Base-by-base conservation (phyloP, 2,329 filamentous ascomycete genomes). In the Aspergillus flavus region DNA sequence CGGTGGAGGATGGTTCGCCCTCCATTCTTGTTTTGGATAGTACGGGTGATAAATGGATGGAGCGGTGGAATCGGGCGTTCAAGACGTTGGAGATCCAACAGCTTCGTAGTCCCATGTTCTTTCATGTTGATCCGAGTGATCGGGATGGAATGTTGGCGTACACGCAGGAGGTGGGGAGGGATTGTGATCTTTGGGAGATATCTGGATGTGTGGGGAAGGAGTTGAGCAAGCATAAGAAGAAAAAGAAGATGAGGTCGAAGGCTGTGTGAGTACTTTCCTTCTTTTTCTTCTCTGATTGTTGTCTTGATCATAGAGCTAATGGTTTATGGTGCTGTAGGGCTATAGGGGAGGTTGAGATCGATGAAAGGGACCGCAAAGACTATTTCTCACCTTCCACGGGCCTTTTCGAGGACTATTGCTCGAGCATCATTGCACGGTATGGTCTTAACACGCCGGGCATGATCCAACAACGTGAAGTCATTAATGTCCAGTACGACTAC, bases 41-140 rank as follows among this genome's bases (percentile, higher is more conserved):
- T 1, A 85, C 85, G 0, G 86, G 85, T 0, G 78, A 84, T 55
- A 71, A 80, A 52, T 94, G 91, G 91, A 87, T 94, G 82, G 78
- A 84, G 11, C 83, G 87, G 46, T 94, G 91, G 91, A 86, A 91
- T 52, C 80, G 82, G 16, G 83, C 90, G 4, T 94, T 94, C 76
- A 80, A 83, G 36, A 85, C 84, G 3, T 86, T 92, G 52, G 85
- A 88, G 56, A 94, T 94, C 54, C 82, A 85, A 1, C 87, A 93
- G 69, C 79, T 95, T 45, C 84, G 91, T 19, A 93, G 90, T 68
- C 91, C 91, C 0, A 91, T 94, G 89, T 91, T 94, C 71, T 94
- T 93, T 80, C 91, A 95, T 72, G 83, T 92, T 16, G 91, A 94
- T 71, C 91, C 91, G 0, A 82, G 85, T 1, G 91, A 94, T 75